A percentile compares a stretch with the other conserved stretches of the same genome.
Evolutionary conservation across 768 basidiomycete genomes (phyloP).

Genomic region (Phaeotremella fagi): DNA sequence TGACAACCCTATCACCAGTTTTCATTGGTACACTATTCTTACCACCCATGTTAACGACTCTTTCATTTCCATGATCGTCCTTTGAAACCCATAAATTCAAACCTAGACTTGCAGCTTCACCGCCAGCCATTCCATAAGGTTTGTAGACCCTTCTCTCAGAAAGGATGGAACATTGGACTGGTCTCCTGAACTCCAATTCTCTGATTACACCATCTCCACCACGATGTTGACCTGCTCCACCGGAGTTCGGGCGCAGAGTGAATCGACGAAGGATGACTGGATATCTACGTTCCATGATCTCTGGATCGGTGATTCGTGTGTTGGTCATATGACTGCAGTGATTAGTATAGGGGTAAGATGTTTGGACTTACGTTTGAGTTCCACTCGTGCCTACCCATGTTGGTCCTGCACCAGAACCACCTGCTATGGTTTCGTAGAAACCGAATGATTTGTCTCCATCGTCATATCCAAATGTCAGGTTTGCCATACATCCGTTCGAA

Average conservation of each 20-base stretch:
- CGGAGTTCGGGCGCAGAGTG: conserved; percentile 65
- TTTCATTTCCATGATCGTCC: conserved; percentile 1
- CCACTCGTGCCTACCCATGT: conserved; percentile 88
- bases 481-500: conserved; percentile 16
- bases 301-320: conserved; percentile 75
- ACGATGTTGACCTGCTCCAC: conserved; percentile 64
- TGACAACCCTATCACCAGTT: conserved; percentile 17
- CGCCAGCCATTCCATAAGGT: conserved; percentile 11
- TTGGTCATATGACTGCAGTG: background rate
- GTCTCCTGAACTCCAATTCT: conserved; percentile 63
- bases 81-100: conserved; percentile 8
- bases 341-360: background rate
- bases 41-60: conserved; percentile 17
- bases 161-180: conserved; percentile 6
- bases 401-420: conserved; percentile 84
- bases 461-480: conserved; percentile 37
- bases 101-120: conserved; percentile 38
- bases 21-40: conserved; percentile 17
- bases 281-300: conserved; percentile 84
- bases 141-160: conserved; percentile 13
- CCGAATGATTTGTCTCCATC: conserved; percentile 48
- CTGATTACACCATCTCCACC: conserved; percentile 83
- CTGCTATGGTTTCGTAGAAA: conserved; percentile 79
- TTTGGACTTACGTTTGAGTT: background rate
- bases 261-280: conserved; percentile 79